phyloP scores from a whole-genome alignment of 2,329 filamentous ascomycete species.

The Xylaria sp. region DNA sequence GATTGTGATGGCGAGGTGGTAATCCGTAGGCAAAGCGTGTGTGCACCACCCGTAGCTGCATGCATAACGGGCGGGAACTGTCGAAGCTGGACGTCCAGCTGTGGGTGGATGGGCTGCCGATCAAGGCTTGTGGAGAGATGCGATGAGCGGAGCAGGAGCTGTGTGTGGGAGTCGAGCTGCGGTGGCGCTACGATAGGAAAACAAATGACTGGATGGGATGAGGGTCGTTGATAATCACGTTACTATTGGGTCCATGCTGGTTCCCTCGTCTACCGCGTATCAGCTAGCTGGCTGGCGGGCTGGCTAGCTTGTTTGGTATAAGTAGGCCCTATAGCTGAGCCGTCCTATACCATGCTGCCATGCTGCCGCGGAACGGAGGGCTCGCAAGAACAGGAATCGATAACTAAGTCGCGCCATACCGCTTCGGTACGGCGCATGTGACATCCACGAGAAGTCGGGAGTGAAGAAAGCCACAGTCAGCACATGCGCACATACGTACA shows the following conservation, averaged over 20 bases:
- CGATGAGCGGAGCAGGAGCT: conserved; percentile 11
- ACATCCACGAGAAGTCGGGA: not conserved
- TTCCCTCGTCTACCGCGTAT: conserved; percentile 16
- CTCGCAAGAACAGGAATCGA: not conserved
- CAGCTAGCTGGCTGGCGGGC: not conserved
- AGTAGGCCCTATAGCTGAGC: not conserved
- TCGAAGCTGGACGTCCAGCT: conserved; percentile 28
- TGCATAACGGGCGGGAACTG: conserved; percentile 28
- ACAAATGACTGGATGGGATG: not conserved
- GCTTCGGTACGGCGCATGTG: too few relatives aligned
- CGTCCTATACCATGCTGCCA: too few relatives aligned
- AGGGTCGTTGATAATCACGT: conserved; percentile 21
- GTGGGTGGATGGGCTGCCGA: conserved; percentile 21
- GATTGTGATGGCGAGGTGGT: conserved; percentile 26
- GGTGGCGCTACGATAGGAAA: conserved; percentile 21
- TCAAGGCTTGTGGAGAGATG: conserved; percentile 22
- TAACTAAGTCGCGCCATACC: not conserved
- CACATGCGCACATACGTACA: not conserved
- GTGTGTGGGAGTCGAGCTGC: conserved; percentile 19
- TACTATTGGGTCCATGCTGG: conserved; percentile 22
- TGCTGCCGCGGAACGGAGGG: too few relatives aligned
- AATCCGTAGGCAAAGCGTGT: too few relatives aligned
- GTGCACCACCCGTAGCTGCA: conserved; percentile 27
- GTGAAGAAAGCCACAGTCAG: not conserved
- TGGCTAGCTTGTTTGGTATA: not conserved